Percentiles rank a stretch among this genome's conserved stretches.
These are phyloP conservation scores for Podaxis mareebaensis DNA, from an alignment of 768 basidiomycete species.

Conservation along the genomic window DNA sequence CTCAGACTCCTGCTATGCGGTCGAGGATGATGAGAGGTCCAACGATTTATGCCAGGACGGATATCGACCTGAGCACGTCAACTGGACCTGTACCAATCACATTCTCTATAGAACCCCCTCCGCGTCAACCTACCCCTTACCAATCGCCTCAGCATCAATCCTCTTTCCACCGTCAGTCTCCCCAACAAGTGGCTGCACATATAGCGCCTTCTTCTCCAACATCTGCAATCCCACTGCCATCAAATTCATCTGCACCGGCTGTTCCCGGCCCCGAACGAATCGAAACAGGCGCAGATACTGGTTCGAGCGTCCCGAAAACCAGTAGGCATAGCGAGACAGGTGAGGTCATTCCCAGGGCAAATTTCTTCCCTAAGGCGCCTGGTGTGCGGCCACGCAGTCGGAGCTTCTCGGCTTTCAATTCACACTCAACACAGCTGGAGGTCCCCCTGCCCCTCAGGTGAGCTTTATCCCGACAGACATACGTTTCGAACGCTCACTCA, in stretches of 20 bases:
- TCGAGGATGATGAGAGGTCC: slow-evolving; percentile 29
- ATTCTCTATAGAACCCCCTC: slow-evolving; percentile 54
- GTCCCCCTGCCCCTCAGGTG: slow-evolving; percentile 33
- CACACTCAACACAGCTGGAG: slow-evolving; percentile 30
- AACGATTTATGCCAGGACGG: slow-evolving; percentile 64
- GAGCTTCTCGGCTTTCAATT: slow-evolving; percentile 75
- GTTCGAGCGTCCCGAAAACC: not conserved
- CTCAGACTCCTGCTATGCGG: not conserved
- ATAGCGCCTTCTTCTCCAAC: not conserved
- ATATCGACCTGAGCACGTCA: slow-evolving; percentile 48
- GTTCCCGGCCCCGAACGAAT: not conserved
- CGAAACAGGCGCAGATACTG: not conserved
- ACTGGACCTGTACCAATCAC: slow-evolving; percentile 61
- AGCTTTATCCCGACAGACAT: slow-evolving; percentile 3
- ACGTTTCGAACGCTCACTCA: not conserved
- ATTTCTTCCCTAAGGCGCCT: slow-evolving; percentile 61
- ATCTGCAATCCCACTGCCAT: not conserved
- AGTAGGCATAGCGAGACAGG: not conserved
- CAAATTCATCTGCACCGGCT: not conserved
- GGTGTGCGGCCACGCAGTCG: slow-evolving; percentile 64
- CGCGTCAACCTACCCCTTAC: not conserved
- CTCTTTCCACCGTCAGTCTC: slow-evolving; percentile 13
- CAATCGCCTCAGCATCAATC: slow-evolving; percentile 15
- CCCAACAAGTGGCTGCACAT: not conserved
- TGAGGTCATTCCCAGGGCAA: slow-evolving; percentile 51